Evolutionary conservation across 805 yeast genomes (phyloP), one percentile per base, ranked within the genome.

Genomic region (Lipomyces starkeyi): DNA sequence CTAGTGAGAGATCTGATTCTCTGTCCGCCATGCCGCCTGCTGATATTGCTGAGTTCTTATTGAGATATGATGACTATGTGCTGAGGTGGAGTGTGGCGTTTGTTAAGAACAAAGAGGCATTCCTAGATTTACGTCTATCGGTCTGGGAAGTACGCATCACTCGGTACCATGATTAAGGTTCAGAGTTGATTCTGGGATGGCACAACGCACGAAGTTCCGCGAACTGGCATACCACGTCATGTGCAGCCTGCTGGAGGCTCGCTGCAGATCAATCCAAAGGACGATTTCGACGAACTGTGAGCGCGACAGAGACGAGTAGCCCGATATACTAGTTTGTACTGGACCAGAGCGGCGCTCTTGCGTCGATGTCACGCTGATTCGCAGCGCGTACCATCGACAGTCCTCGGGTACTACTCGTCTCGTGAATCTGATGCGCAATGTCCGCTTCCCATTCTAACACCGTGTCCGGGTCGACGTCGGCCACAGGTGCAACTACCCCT

Each of bases 1-100:
- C 87, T 0, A 88, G 57, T 5, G 82, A 78, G 13, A 68, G 40
- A 6, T 25, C 17, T 13, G 65, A 54, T n/a, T 61, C 65, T 59
- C 54, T 65, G 22, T 66, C 69, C 5, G 63, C 63, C 65, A 62
- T 66, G 20, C 49, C 11, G 49, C 22, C 22, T n/a, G 22, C 9
- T 17, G 49, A 0, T n/a, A 13, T n/a, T 17, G 49, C 8, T 43
- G n/a, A 43, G 22, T 43, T 43, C 49, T n/a, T n/a, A 6, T 43
- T 5, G 20, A n/a, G 9, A 43, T 43, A 17, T 14, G 43, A n/a
- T n/a, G 20, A 43, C 1, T 43, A 43, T 43, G 17, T 37, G 3
- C 9, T 17, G 49, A 17, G 22, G 22, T 43, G 13, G 13, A 17
- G 43, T n/a, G 49, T 43, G 49, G 49, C 49, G 49, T 5, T 37